These are phyloP conservation scores for Sophora flavescens DNA, from an alignment of 306 rosid genomes.

Conservation along the genomic window DNA sequence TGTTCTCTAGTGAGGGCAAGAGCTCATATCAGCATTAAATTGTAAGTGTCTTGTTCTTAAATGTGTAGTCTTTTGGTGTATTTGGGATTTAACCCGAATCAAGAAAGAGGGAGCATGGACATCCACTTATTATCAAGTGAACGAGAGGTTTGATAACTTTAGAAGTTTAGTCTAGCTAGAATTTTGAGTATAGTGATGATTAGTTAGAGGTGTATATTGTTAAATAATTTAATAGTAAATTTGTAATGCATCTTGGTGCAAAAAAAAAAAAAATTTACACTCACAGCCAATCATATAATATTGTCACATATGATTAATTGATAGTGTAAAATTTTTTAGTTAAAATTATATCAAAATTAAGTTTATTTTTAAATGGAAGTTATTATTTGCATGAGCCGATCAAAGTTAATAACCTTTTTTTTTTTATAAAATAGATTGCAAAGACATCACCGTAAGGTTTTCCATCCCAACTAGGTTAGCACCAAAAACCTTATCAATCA, in stretches of 20 bases:
- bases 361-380: no score
- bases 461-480: no score
- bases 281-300: no score
- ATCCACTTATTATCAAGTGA: conserved; percentile 14
- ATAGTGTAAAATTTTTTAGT: no score
- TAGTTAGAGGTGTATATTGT: neutral
- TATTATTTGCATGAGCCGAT: neutral
- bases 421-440: no score
- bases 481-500: no score
- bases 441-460: no score
- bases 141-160: neutral
- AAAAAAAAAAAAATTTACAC: no score
- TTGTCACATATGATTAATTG: no score
- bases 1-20: conserved; percentile 33
- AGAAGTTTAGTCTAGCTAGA: neutral
- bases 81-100: neutral
- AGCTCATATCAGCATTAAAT: conserved; percentile 22
- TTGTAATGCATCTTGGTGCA: no score
- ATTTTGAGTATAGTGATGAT: neutral
- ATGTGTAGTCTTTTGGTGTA: neutral
- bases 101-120: conserved; percentile 15
- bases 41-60: conserved; percentile 2
- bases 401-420: neutral
- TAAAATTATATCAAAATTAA: no score
- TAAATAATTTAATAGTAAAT: no score